Conservation (phyloP, 805 yeast genomes). For the Cyberlindnera petersonii region DNA sequence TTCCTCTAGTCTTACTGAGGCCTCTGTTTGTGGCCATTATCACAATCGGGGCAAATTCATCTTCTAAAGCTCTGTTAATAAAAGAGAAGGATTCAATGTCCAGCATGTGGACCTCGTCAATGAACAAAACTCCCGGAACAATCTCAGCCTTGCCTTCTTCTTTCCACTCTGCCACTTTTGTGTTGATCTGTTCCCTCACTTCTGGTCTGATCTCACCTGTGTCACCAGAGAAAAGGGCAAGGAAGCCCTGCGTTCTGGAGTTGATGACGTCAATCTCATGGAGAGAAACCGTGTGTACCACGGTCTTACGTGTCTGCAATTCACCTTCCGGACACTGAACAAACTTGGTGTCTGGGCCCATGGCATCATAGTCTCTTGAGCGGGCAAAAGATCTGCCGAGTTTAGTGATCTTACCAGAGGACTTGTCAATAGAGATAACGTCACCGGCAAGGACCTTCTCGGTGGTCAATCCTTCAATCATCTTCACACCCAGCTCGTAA, state of each 20-base stretch:
- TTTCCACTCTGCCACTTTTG: conserved; percentile 96
- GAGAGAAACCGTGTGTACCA: conserved; percentile 94
- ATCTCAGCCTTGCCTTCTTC: conserved; percentile 99
- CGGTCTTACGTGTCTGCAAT: conserved; percentile 90
- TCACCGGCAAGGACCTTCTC: conserved; percentile 98
- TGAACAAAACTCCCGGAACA: conserved; percentile 94
- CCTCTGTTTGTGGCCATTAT: conserved; percentile 99
- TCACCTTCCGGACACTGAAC: conserved; percentile 99
- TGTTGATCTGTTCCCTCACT: conserved; percentile 93
- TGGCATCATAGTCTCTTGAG: conserved; percentile 96
- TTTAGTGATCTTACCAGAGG: conserved; percentile 89
- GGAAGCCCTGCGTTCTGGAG: conserved; percentile 95
- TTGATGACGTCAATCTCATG: conserved; percentile 98
- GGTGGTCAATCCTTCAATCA: conserved; percentile 90
- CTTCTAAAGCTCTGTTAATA: conserved; percentile 93
- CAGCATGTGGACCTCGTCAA: conserved; percentile 98
- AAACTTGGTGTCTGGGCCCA: conserved; percentile 97
- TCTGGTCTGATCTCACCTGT: conserved; percentile 97
- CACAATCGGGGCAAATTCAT: conserved; percentile 93
- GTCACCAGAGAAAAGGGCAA: conserved; percentile 92
- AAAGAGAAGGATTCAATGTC: conserved; percentile 96
- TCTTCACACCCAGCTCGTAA: conserved; percentile 89
- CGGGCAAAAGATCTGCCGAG: conserved; percentile 95
- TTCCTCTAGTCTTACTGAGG: conserved; percentile 87
- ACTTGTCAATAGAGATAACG: conserved; percentile 91